Evolutionary conservation across 2,329 filamentous ascomycete species (phyloP).

Genomic region (Aplosporella prunicola): DNA sequence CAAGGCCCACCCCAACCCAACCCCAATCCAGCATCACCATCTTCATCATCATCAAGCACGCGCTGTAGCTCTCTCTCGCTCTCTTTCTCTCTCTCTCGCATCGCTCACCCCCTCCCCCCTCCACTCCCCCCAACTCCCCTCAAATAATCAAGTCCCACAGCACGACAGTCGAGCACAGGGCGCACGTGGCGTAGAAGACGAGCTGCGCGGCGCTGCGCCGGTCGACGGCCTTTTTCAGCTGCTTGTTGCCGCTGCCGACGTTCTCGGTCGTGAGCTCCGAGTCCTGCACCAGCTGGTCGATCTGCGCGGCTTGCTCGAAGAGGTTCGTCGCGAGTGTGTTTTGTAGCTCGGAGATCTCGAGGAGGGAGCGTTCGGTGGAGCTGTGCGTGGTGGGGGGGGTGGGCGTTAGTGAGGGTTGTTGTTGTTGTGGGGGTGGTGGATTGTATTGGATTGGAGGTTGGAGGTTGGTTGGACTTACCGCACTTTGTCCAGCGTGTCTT

Average conservation of each 20-base stretch:
- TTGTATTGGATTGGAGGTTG: neutral
- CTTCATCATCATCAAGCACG: neutral
- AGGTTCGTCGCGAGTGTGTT: slow-evolving; percentile 81
- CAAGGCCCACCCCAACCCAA: no score
- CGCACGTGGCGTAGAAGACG: slow-evolving; percentile 39
- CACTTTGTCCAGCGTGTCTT: slow-evolving; percentile 89
- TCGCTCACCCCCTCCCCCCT: neutral
- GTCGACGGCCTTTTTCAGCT: slow-evolving; percentile 71
- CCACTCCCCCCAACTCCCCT: slow-evolving; percentile 3
- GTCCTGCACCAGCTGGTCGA: slow-evolving; percentile 80
- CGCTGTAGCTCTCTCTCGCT: no score
- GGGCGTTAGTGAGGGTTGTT: slow-evolving; percentile 13
- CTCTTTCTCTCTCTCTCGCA: neutral
- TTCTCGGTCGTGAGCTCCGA: slow-evolving; percentile 76
- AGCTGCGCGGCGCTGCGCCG: slow-evolving; percentile 41
- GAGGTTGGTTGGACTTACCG: slow-evolving; percentile 56
- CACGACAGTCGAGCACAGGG: slow-evolving; percentile 37
- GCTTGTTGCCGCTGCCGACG: slow-evolving; percentile 78
- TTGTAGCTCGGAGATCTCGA: slow-evolving; percentile 90
- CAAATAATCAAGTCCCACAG: slow-evolving; percentile 42
- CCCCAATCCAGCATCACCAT: neutral
- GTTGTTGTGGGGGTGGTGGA: neutral
- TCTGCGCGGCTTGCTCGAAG: slow-evolving; percentile 74
- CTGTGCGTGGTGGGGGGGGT: slow-evolving; percentile 41
- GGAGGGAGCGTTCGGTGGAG: slow-evolving; percentile 76